Percentiles rank a stretch among this genome's conserved stretches.
Conservation (phyloP, 2,329 filamentous ascomycete genomes). For the Beauveria sp. region DNA sequence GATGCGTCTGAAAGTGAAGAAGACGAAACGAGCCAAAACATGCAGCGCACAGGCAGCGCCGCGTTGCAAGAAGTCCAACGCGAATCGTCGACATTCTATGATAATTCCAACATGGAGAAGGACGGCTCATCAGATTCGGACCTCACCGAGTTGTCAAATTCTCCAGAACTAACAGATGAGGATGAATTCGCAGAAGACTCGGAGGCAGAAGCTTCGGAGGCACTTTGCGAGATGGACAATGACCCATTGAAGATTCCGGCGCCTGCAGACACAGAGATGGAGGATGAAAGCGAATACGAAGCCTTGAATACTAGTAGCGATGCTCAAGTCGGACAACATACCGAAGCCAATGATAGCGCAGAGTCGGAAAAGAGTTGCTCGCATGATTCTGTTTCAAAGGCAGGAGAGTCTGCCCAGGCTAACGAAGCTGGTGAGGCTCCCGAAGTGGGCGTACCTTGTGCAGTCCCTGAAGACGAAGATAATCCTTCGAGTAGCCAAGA, state of each 20-base stretch:
- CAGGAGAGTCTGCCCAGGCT: background rate
- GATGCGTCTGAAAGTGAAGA: background rate
- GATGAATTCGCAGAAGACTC: background rate
- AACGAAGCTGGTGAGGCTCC: background rate
- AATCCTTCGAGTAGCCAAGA: background rate
- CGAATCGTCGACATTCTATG: background rate
- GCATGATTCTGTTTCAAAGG: background rate
- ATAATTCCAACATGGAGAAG: background rate
- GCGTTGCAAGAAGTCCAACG: background rate
- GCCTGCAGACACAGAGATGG: background rate
- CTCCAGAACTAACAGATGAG: background rate
- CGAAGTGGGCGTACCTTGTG: background rate
- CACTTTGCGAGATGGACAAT: conserved; percentile 20
- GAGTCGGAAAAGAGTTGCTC: background rate
- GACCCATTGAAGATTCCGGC: background rate
- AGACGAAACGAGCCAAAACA: background rate
- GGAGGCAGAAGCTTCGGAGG: conserved; percentile 14
- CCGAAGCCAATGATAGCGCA: background rate
- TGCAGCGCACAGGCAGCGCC: background rate
- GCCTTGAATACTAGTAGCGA: background rate
- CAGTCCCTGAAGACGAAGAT: background rate
- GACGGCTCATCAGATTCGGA: background rate
- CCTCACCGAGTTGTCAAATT: conserved; percentile 3
- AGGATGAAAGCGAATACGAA: background rate
- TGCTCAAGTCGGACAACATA: too few relatives aligned